phyloP scores from a whole-genome alignment of 2,329 filamentous ascomycete genomes.

The Exophiala xenobiotica region DNA sequence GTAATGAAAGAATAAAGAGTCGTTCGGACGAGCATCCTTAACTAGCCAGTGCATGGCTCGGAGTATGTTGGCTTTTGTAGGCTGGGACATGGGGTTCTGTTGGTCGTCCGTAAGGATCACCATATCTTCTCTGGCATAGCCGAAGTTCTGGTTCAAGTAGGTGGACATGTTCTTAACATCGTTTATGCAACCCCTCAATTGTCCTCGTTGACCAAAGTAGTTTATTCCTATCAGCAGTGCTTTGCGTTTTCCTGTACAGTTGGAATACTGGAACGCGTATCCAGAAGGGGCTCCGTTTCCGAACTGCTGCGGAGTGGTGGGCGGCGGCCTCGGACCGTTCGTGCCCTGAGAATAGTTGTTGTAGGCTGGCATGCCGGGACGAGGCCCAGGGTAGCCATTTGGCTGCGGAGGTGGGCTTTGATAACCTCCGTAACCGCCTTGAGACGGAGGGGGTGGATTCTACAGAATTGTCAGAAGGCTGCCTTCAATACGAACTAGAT shows the following conservation, averaged over 20 bases:
- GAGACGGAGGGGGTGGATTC: slow-evolving; percentile 34
- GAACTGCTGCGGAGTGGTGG: slow-evolving; percentile 67
- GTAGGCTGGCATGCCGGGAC: slow-evolving; percentile 27
- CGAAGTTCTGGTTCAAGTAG: slow-evolving; percentile 84
- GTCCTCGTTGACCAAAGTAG: slow-evolving; percentile 89
- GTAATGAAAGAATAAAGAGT: slow-evolving; percentile 97
- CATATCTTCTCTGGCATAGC: slow-evolving; percentile 95
- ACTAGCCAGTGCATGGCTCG: slow-evolving; percentile 98
- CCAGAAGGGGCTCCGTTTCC: slow-evolving; percentile 75
- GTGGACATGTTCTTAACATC: slow-evolving; percentile 96
- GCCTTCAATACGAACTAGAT: slow-evolving; percentile 12
- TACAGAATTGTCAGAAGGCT: slow-evolving; percentile 33
- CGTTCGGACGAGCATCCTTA: slow-evolving; percentile 87
- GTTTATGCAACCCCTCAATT: slow-evolving; percentile 92
- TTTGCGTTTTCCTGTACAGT: slow-evolving; percentile 84
- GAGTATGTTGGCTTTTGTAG: slow-evolving; percentile 91
- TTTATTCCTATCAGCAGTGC: slow-evolving; percentile 93
- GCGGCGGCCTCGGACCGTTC: slow-evolving; percentile 64
- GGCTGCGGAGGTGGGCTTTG: slow-evolving; percentile 35
- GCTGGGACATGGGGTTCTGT: slow-evolving; percentile 95
- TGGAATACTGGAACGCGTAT: slow-evolving; percentile 88
- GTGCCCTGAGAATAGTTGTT: slow-evolving; percentile 31
- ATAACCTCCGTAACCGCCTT: slow-evolving; percentile 28
- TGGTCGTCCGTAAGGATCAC: slow-evolving; percentile 94
- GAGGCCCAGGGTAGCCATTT: slow-evolving; percentile 42